Conservation (phyloP, 2,329 filamentous ascomycete genomes). For the Lachnellula hyalina region DNA sequence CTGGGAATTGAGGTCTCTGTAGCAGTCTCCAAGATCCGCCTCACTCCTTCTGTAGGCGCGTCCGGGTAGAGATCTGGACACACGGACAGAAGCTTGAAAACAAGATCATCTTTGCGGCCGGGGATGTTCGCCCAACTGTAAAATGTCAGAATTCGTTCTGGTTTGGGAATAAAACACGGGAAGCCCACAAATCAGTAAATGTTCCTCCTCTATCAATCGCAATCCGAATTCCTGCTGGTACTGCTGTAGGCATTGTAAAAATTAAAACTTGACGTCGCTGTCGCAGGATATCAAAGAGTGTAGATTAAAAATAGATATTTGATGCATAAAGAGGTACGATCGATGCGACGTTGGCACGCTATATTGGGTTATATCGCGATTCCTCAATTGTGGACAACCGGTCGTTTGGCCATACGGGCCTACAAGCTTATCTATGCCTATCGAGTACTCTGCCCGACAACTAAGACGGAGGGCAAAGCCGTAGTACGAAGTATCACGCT, state of each 20-base stretch:
- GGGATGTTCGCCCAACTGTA: slow-evolving; percentile 36
- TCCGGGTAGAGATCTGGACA: slow-evolving; percentile 63
- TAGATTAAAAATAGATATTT: no score
- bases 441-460: no score
- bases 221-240: slow-evolving; percentile 7
- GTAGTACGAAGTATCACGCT: not conserved
- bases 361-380: no score
- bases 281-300: no score
- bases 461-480: no score
- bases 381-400: no score
- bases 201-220: slow-evolving; percentile 52
- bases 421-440: no score
- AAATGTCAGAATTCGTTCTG: not conserved
- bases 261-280: not conserved
- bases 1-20: slow-evolving; percentile 40
- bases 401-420: no score
- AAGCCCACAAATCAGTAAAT: slow-evolving; percentile 51
- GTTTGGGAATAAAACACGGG: not conserved
- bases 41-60: slow-evolving; percentile 61
- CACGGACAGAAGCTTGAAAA: slow-evolving; percentile 70
- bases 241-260: not conserved
- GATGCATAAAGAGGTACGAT: no score
- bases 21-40: slow-evolving; percentile 55
- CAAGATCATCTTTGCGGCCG: slow-evolving; percentile 53
- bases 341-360: no score